phyloP scores from a whole-genome alignment of 2,329 filamentous ascomycete species.

The Diaporthe ampelina region DNA sequence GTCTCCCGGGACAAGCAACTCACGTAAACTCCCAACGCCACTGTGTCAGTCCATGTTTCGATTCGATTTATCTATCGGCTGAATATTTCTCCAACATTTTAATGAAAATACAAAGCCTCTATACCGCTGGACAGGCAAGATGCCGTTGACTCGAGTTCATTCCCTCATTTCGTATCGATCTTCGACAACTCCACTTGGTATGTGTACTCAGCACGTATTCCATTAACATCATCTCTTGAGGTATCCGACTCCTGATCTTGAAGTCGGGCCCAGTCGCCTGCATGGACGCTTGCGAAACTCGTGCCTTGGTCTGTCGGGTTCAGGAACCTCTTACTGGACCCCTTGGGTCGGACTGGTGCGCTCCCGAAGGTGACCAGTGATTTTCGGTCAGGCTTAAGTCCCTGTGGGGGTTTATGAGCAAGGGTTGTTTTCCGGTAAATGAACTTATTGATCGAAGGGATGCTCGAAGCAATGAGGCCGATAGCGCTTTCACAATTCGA shows the following conservation, averaged over 20 bases:
- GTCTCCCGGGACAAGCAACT: not conserved
- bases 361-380: conserved; percentile 34
- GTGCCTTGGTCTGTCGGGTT: conserved; percentile 35
- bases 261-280: conserved; percentile 27
- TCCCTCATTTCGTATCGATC: conserved; percentile 8
- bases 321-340: conserved; percentile 17
- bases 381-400: not conserved
- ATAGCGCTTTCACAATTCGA: conserved; percentile 45
- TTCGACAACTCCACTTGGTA: conserved; percentile 31
- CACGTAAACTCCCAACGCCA: not conserved
- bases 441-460: conserved; percentile 38
- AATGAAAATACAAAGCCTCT: too few species aligned
- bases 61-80: not conserved
- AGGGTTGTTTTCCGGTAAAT: conserved; percentile 4
- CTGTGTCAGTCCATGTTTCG: not conserved
- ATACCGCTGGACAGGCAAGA: not conserved
- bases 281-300: conserved; percentile 30
- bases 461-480: conserved; percentile 37
- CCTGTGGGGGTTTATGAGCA: not conserved
- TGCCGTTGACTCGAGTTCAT: not conserved
- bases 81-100: too few species aligned
- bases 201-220: conserved; percentile 30
- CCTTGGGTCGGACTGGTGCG: conserved; percentile 23
- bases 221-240: conserved; percentile 8
- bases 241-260: conserved; percentile 32